A percentile compares a stretch with the other conserved stretches of the same genome.
Conservation (phyloP, 2,329 filamentous ascomycete genomes). For the Fusarium sp. region DNA sequence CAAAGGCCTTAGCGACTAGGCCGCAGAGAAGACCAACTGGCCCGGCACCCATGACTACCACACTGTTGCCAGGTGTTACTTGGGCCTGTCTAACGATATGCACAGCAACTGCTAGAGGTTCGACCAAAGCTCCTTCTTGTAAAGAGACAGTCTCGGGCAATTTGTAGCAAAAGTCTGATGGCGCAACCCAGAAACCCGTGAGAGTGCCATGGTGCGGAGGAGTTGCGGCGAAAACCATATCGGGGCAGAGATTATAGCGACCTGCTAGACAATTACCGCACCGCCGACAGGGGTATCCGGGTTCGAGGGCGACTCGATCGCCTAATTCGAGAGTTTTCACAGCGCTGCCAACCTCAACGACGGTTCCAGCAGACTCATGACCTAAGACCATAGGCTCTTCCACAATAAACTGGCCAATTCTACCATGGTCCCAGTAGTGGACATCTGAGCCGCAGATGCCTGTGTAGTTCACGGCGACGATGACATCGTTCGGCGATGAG, state of each 20-base stretch:
- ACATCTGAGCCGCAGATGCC: slow-evolving; percentile 91
- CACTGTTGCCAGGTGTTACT: slow-evolving; percentile 80
- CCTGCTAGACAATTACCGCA: slow-evolving; percentile 85
- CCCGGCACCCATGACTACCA: slow-evolving; percentile 88
- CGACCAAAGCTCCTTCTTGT: slow-evolving; percentile 90
- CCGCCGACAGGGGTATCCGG: slow-evolving; percentile 86
- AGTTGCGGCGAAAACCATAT: slow-evolving; percentile 93
- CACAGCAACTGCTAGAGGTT: slow-evolving; percentile 90
- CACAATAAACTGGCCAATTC: slow-evolving; percentile 88
- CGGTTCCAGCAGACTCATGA: slow-evolving; percentile 53
- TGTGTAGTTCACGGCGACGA: slow-evolving; percentile 86
- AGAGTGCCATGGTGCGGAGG: slow-evolving; percentile 92
- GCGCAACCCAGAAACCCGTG: slow-evolving; percentile 85
- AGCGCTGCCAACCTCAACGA: slow-evolving; percentile 77
- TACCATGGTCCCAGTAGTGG: slow-evolving; percentile 88
- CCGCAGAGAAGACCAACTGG: slow-evolving; percentile 90
- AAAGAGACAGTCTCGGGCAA: slow-evolving; percentile 82
- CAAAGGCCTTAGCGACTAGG: slow-evolving; percentile 86
- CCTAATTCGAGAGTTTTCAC: slow-evolving; percentile 76
- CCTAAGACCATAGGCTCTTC: slow-evolving; percentile 84
- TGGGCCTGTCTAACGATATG: slow-evolving; percentile 84
- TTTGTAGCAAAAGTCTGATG: slow-evolving; percentile 93
- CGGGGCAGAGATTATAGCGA: slow-evolving; percentile 88
- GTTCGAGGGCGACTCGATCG: slow-evolving; percentile 90
- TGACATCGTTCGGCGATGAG: slow-evolving; percentile 77